Percentiles rank a stretch among this genome's conserved stretches.
phyloP scores from a whole-genome alignment of 1,139 yeast species.

The Diutina pseudorugosa region DNA sequence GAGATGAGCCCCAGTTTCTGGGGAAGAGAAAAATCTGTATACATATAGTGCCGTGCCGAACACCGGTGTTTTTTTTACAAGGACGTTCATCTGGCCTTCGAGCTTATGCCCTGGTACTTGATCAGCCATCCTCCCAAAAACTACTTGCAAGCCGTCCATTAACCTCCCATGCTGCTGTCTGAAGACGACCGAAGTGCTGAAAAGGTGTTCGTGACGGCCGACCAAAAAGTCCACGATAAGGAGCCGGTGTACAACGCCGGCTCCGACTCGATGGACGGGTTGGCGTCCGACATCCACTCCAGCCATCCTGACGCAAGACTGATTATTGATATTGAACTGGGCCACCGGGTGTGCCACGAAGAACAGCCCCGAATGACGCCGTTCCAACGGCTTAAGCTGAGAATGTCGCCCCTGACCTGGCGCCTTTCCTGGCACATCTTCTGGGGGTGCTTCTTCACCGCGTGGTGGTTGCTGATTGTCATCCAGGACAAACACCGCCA shows the following conservation, averaged over 20 bases:
- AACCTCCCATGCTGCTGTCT: background rate
- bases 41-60: background rate
- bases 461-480: slow-evolving; percentile 56
- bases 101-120: background rate
- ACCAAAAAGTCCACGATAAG: background rate
- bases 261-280: background rate
- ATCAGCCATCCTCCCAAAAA: background rate
- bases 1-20: background rate
- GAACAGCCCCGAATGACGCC: background rate
- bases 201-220: background rate
- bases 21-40: background rate
- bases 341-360: background rate
- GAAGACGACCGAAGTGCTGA: background rate
- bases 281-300: background rate
- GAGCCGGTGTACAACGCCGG: background rate
- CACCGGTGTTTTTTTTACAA: no score
- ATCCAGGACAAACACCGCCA: slow-evolving; percentile 41
- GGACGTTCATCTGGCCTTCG: background rate
- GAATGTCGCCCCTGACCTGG: background rate
- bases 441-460: slow-evolving; percentile 38
- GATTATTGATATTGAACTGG: background rate
- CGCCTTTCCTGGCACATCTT: slow-evolving; percentile 2
- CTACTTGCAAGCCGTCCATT: background rate
- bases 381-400: background rate
- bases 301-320: background rate